Conservation (phyloP, 169 alveolate genomes). For the Eimeria praecox region DNA sequence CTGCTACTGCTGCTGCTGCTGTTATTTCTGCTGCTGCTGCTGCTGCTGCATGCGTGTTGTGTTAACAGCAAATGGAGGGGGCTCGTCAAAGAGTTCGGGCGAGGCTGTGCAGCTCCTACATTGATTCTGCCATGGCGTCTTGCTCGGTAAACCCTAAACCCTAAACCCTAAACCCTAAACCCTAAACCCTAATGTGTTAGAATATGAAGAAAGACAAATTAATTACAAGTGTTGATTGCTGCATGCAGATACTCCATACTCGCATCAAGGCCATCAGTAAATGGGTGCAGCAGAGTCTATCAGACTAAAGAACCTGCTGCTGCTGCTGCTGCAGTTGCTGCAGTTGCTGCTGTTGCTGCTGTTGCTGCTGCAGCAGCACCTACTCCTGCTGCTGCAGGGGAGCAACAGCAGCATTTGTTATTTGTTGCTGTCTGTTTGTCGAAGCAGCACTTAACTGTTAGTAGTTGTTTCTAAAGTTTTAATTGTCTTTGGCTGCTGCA, state of each 20-base stretch:
- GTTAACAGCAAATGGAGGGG: conserved; percentile 24
- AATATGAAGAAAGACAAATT: not conserved
- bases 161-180: not conserved
- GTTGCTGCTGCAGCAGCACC: too few species aligned
- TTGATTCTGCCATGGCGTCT: not conserved
- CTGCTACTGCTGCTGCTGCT: too few species aligned
- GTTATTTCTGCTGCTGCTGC: not conserved
- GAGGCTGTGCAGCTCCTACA: conserved; percentile 26
- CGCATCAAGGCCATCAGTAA: not conserved
- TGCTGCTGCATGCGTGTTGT: not conserved
- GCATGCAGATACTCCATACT: conserved; percentile 18
- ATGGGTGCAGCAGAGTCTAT: not conserved
- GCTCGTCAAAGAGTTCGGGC: conserved; percentile 26
- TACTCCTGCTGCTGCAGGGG: too few species aligned
- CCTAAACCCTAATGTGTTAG: not conserved
- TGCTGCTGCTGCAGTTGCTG: too few species aligned
- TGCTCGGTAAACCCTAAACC: not conserved
- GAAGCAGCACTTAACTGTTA: too few species aligned
- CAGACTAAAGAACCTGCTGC: not conserved
- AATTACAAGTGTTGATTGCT: not conserved
- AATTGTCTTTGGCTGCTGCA: not conserved
- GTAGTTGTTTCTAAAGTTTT: not conserved
- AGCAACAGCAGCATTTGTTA: too few species aligned
- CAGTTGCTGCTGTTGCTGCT: too few species aligned
- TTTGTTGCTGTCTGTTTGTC: too few species aligned